These are phyloP conservation scores for Chaetoceros muelleri DNA, from an alignment of 108 stramenopile species.

Conservation along the genomic window DNA sequence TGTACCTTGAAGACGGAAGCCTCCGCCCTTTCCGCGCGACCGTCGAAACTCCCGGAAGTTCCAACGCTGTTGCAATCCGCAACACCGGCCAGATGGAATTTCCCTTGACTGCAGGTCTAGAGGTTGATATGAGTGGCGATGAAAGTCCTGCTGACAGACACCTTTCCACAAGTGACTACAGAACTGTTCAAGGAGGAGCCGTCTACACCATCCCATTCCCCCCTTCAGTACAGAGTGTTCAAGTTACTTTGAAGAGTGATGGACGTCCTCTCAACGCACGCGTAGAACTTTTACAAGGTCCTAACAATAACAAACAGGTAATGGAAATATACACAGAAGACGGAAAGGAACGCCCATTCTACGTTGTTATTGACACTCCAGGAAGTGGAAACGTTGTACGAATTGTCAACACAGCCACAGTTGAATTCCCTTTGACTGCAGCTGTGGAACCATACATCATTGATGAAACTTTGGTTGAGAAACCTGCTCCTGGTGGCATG, in stretches of 20 bases:
- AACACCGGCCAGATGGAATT: slow-evolving; percentile 74
- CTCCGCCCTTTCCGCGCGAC: slow-evolving; percentile 62
- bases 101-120: slow-evolving; percentile 56
- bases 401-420: slow-evolving; percentile 73
- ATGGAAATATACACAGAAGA: slow-evolving; percentile 79
- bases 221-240: slow-evolving; percentile 55
- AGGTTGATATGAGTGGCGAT: slow-evolving; percentile 21
- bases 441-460: slow-evolving; percentile 57
- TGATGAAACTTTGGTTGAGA: slow-evolving; percentile 22
- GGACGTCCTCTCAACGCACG: slow-evolving; percentile 79
- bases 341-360: slow-evolving; percentile 73
- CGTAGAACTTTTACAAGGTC: slow-evolving; percentile 74
- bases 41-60: slow-evolving; percentile 54
- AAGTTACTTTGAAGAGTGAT: slow-evolving; percentile 60
- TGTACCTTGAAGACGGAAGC: slow-evolving; percentile 70
- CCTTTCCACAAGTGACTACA: not conserved
- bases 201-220: slow-evolving; percentile 39
- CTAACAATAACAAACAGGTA: slow-evolving; percentile 84
- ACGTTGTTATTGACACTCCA: slow-evolving; percentile 68
- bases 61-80: slow-evolving; percentile 65
- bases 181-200: not conserved
- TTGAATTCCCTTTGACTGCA: slow-evolving; percentile 75
- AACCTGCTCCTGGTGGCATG: not conserved
- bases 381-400: slow-evolving; percentile 75
- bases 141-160: not conserved